phyloP scores from a whole-genome alignment of 2,329 filamentous ascomycete genomes.

The Cladosporium colombiae region DNA sequence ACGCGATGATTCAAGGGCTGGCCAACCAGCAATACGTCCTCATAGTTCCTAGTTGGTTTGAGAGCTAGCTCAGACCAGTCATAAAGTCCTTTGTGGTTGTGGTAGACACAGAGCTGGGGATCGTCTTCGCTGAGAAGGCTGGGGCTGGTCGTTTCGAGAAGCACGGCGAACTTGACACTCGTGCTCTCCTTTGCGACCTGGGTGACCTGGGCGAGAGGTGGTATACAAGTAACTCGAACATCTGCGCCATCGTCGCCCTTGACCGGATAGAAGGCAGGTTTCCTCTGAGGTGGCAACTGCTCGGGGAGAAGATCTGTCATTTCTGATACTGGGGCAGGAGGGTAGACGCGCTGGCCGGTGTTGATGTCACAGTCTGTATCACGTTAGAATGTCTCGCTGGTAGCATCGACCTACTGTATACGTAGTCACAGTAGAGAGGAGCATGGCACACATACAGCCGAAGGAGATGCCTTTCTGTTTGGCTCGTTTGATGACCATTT shows the following conservation, averaged over 20 bases:
- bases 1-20: conserved; percentile 23
- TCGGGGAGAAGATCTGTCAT: conserved; percentile 34
- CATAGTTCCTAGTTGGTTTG: conserved; percentile 39
- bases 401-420: not conserved
- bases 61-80: conserved; percentile 62
- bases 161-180: conserved; percentile 63
- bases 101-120: conserved; percentile 78
- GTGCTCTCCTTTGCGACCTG: conserved; percentile 50
- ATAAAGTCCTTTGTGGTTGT: conserved; percentile 60
- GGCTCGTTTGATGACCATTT: conserved; percentile 33
- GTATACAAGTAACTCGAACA: conserved; percentile 62
- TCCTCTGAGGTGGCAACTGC: conserved; percentile 34
- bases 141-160: conserved; percentile 47
- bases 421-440: not conserved
- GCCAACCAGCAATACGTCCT: conserved; percentile 32
- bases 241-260: conserved; percentile 40
- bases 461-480: conserved; percentile 40
- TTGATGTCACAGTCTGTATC: conserved; percentile 36
- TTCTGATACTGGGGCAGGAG: conserved; percentile 28
- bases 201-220: conserved; percentile 75
- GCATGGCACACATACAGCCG: conserved; percentile 31
- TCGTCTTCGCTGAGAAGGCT: conserved; percentile 46
- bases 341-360: conserved; percentile 40
- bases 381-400: not conserved
- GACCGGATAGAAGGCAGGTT: conserved; percentile 25